Conservation (phyloP, 176 grass and related monocot species). For the Melocanna baccifera region DNA sequence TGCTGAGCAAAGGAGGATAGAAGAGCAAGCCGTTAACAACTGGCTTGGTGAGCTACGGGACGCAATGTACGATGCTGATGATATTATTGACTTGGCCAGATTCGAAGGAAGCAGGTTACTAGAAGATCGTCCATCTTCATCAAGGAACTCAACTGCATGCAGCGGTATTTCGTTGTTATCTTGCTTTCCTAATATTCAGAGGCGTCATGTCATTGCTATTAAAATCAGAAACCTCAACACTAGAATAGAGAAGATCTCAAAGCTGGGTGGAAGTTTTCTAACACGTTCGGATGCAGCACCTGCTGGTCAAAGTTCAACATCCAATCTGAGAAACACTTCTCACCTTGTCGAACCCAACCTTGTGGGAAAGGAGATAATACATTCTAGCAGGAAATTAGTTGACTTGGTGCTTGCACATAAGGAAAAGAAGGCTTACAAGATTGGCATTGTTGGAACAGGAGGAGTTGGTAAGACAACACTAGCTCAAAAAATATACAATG, state of each 20-base stretch:
- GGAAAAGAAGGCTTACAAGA: background rate
- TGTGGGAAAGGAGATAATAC: slow-evolving; percentile 24
- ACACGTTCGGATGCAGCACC: no score
- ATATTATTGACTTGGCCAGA: slow-evolving; percentile 36
- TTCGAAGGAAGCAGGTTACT: slow-evolving; percentile 14
- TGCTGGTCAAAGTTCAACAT: background rate
- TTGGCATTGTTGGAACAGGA: slow-evolving; percentile 7
- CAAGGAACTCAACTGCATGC: background rate
- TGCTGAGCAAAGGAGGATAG: slow-evolving; percentile 19
- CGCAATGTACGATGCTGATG: slow-evolving; percentile 45
- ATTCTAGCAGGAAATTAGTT: background rate
- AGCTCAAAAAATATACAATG: slow-evolving; percentile 38
- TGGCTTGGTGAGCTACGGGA: slow-evolving; percentile 43
- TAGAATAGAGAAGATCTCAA: background rate
- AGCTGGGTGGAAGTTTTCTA: background rate
- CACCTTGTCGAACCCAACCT: slow-evolving; percentile 23
- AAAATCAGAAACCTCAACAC: no score
- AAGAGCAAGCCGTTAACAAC: background rate
- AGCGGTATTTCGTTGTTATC: background rate
- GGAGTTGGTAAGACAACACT: background rate
- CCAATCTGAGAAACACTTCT: background rate
- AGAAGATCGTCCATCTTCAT: background rate
- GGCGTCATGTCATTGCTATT: no score
- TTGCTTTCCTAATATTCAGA: background rate
- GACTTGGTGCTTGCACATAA: background rate